Evolutionary conservation across 148 eudicot genomes (phyloP).

Genomic region (Talinum fruticosum): DNA sequence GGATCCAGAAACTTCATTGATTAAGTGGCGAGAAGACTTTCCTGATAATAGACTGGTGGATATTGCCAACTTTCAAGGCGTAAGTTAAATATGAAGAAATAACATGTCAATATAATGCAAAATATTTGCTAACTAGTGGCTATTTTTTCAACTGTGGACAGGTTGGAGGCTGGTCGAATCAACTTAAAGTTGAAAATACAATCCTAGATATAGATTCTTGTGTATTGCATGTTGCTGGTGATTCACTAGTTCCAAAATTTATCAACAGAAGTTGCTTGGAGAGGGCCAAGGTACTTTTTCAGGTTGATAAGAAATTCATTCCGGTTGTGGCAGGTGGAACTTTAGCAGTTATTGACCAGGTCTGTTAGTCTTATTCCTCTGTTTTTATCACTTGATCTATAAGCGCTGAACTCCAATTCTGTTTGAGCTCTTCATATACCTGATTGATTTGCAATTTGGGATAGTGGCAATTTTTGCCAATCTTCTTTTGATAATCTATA

Average conservation of each 20-base stretch:
- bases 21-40: slow-evolving; percentile 61
- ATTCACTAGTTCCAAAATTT: slow-evolving; percentile 72
- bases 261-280: slow-evolving; percentile 56
- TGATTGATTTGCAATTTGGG: neutral
- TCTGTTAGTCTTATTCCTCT: slow-evolving; percentile 24
- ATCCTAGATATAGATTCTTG: slow-evolving; percentile 72
- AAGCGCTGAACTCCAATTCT: neutral
- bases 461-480: too few relatives aligned
- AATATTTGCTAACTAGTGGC: neutral
- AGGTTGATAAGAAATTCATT: slow-evolving; percentile 92
- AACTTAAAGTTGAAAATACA: slow-evolving; percentile 32
- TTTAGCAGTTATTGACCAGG: slow-evolving; percentile 93
- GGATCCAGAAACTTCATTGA: slow-evolving; percentile 36
- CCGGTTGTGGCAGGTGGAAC: slow-evolving; percentile 74
- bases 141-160: slow-evolving; percentile 19
- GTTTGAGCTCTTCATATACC: neutral
- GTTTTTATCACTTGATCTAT: slow-evolving; percentile 13
- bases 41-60: slow-evolving; percentile 30
- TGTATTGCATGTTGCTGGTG: slow-evolving; percentile 61
- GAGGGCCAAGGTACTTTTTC: slow-evolving; percentile 70
- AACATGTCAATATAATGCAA: neutral
- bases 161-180: slow-evolving; percentile 38
- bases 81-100: slow-evolving; percentile 22
- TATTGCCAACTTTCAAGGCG: slow-evolving; percentile 17
- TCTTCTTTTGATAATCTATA: too few relatives aligned